Evolutionary conservation across 495 filamentous ascomycete species (phyloP).

Genomic region (Cercophora sp.): DNA sequence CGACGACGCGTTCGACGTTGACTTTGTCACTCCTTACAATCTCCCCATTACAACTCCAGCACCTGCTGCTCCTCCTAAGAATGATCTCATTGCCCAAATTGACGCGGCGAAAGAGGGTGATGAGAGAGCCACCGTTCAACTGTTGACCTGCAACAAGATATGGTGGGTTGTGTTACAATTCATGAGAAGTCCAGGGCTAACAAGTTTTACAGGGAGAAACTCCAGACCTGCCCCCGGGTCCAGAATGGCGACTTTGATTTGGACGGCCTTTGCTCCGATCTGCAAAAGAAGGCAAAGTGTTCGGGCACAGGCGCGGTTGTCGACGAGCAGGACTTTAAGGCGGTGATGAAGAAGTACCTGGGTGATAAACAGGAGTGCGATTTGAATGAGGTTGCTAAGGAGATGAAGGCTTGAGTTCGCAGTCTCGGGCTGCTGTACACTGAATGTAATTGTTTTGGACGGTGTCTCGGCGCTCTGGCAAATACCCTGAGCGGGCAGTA

Average conservation of each 20-base stretch:
- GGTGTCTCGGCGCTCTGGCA: no score
- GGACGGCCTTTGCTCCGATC: conserved; percentile 84
- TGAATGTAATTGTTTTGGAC: no score
- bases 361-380: conserved; percentile 22
- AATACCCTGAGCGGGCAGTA: no score
- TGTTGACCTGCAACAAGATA: conserved; percentile 84
- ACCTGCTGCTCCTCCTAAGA: conserved; percentile 51
- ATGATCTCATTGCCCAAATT: conserved; percentile 68
- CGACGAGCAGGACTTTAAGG: conserved; percentile 81
- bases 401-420: neutral
- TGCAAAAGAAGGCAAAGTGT: conserved; percentile 95
- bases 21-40: conserved; percentile 73
- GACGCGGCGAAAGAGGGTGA: conserved; percentile 68
- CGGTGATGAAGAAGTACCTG: conserved; percentile 61
- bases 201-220: conserved; percentile 67
- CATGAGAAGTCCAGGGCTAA: conserved; percentile 13
- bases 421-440: no score
- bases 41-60: conserved; percentile 49
- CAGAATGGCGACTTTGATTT: conserved; percentile 86
- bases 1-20: conserved; percentile 76
- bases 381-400: conserved; percentile 2
- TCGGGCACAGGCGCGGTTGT: conserved; percentile 91
- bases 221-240: conserved; percentile 82
- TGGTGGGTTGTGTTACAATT: conserved; percentile 63
- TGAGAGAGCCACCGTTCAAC: conserved; percentile 51